Evolutionary conservation across 179 eudicot genomes (phyloP).

Genomic region (Spinacia oleracea): DNA sequence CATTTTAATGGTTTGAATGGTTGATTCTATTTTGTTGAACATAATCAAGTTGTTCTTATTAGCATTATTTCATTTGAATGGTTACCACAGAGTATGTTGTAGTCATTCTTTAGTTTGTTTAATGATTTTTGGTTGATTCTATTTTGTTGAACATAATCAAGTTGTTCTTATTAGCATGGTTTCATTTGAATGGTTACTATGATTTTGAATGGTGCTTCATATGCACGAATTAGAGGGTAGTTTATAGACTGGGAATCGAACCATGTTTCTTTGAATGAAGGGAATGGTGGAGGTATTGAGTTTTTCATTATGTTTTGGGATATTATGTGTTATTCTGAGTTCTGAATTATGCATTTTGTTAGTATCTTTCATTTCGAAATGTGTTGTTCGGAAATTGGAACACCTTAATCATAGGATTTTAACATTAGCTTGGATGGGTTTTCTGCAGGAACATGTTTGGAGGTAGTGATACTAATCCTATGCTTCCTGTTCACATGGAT

Average conservation of each 20-base stretch:
- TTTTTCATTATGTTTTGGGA: background rate
- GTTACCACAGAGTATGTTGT: background rate
- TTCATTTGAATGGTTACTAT: background rate
- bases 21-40: background rate
- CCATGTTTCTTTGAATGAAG: background rate
- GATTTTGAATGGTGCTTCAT: background rate
- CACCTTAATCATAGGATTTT: background rate
- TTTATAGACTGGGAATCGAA: background rate
- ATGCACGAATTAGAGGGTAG: background rate
- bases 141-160: background rate
- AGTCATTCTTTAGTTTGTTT: too few species aligned
- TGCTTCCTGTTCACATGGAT: conserved; percentile 27
- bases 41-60: background rate
- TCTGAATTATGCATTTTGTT: background rate
- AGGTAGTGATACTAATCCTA: conserved; percentile 21
- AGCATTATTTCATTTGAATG: background rate
- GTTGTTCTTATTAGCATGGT: background rate
- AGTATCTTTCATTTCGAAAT: background rate
- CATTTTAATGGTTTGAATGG: background rate
- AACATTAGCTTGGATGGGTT: conserved; percentile 19
- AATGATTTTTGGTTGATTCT: conserved; percentile 7
- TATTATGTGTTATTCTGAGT: background rate
- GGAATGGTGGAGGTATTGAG: background rate
- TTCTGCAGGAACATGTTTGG: conserved; percentile 36
- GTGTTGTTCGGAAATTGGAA: background rate